Base-by-base conservation (phyloP, 306 rosid genomes). In the Neltuma alba region DNA sequence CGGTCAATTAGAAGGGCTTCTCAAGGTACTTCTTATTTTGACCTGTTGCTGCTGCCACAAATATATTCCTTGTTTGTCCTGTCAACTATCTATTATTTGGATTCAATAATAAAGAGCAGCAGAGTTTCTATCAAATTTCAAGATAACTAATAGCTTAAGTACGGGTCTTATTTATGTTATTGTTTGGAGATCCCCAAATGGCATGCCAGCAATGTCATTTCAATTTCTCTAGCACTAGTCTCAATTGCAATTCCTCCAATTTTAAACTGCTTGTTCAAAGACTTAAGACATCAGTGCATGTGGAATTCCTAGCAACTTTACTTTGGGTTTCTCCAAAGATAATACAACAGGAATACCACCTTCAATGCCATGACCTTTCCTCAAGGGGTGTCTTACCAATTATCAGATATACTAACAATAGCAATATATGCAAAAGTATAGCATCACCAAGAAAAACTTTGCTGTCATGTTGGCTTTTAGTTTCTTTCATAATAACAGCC, bases 291-390 rank as follows among this genome's bases (percentile, higher is more conserved):
- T 11, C 47, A 3, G 2, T 40, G 33, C n/a, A 40, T 30, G 54
- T 41, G 47, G 54, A 16, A 40, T 9, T 67, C 31, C 4, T 36
- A 9, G 13, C 27, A 94, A 81, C 85, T 94, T 94, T 69, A 87
- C 91, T 85, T 92, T 90, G 63, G 98, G 96, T 86, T 94, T 94
- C 83, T 94, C 97, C 60, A 92, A 85, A 34, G 98, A 94, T 85
- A 94, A 94, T 55, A 92, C 97, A 75, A 94, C 89, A 33, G 96
- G 92, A 74, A 94, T 83, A 72, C 97, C 98, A 50, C 97, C 93
- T 27, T 94, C 98, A 82, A 92, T 92, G 67, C 94, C 96, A 88
- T 90, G n/a, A 40, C 87, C 91, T 85, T 82, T 94, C 89, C 87
- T 86, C 84, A 94, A 84, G 72, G 94, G 94, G 55, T 94, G 94